These are phyloP conservation scores for Podospora appendiculata DNA, from an alignment of 495 filamentous ascomycete genomes.

Conservation along the genomic window DNA sequence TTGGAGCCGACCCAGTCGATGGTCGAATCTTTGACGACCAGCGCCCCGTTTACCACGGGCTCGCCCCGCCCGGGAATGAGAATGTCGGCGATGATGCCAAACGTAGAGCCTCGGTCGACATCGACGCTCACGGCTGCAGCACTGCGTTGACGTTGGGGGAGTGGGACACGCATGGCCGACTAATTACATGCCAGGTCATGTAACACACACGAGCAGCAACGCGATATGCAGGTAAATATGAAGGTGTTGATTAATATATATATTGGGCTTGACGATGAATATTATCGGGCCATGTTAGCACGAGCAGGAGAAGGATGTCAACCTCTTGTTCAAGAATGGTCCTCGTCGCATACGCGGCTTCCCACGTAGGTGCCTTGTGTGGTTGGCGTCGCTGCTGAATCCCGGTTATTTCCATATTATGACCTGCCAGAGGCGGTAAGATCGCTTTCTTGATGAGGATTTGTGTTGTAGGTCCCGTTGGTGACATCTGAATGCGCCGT, in stretches of 20 bases:
- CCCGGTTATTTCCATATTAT: not conserved
- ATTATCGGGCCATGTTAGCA: too few relatives aligned
- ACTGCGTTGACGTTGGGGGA: not conserved
- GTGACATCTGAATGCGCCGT: too few relatives aligned
- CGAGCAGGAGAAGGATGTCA: too few relatives aligned
- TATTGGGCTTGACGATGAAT: too few relatives aligned
- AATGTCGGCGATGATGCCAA: constrained; percentile 26
- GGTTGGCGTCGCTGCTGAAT: not conserved
- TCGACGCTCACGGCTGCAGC: not conserved
- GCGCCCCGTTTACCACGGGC: constrained; percentile 28
- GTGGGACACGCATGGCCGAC: not conserved
- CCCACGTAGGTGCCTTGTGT: not conserved
- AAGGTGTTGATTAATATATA: too few relatives aligned
- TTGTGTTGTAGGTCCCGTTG: too few relatives aligned
- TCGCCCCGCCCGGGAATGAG: constrained; percentile 39
- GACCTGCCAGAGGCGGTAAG: constrained; percentile 1
- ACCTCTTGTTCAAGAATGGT: too few relatives aligned
- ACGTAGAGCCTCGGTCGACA: not conserved
- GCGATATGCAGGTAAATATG: too few relatives aligned
- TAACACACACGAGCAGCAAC: not conserved
- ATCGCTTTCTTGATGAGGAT: not conserved
- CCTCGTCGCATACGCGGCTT: too few relatives aligned
- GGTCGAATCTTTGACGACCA: constrained; percentile 32
- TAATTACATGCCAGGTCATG: not conserved
- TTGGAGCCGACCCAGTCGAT: constrained; percentile 37